A percentile compares a stretch with the other conserved stretches of the same genome.
These are phyloP conservation scores for Bretschneidera sinensis DNA, from an alignment of 345 rosid species.

Conservation along the genomic window DNA sequence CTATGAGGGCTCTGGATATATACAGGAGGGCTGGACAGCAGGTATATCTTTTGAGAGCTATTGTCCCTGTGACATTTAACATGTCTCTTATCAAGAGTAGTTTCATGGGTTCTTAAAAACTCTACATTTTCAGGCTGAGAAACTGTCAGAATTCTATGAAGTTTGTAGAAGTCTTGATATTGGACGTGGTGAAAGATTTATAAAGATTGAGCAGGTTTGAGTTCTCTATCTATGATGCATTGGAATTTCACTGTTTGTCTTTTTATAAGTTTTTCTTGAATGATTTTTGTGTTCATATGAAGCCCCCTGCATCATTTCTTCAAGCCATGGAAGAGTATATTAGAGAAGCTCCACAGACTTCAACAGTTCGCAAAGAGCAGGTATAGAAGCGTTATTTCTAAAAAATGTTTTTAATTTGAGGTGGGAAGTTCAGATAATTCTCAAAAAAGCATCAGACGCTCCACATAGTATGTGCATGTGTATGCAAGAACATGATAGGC, in stretches of 20 bases:
- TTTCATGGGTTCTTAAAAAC: neutral
- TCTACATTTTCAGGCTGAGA: slow-evolving; percentile 61
- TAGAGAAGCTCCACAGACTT: slow-evolving; percentile 68
- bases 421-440: no score
- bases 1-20: slow-evolving; percentile 73
- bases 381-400: slow-evolving; percentile 29
- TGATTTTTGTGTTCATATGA: slow-evolving; percentile 18
- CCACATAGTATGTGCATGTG: no score
- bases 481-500: no score
- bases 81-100: neutral
- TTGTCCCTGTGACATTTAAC: neutral
- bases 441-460: no score
- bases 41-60: slow-evolving; percentile 37
- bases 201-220: slow-evolving; percentile 90
- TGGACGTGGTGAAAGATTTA: slow-evolving; percentile 80
- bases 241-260: neutral
- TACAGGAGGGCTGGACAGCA: slow-evolving; percentile 87
- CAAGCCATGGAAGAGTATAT: slow-evolving; percentile 99
- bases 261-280: slow-evolving; percentile 5
- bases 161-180: slow-evolving; percentile 77
- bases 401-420: neutral
- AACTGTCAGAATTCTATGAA: slow-evolving; percentile 92
- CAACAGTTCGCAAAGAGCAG: slow-evolving; percentile 64
- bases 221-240: slow-evolving; percentile 12
- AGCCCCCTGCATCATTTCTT: slow-evolving; percentile 91